Conservation (phyloP, 225 moss, liverwort and hornwort genomes). For the Lunularia cruciata region DNA sequence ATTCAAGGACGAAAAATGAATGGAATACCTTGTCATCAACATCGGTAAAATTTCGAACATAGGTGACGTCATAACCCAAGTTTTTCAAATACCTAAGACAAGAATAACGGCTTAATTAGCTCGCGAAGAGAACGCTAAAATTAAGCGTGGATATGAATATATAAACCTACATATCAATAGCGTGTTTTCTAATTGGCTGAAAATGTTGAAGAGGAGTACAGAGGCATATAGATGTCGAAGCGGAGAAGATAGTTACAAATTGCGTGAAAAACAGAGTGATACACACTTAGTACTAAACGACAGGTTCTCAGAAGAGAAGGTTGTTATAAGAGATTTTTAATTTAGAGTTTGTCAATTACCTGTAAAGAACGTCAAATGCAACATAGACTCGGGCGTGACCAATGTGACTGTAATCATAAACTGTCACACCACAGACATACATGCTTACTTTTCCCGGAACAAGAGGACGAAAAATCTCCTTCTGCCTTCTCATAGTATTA, state of each 20-base stretch:
- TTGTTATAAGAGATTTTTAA: not conserved
- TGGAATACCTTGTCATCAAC: conserved; percentile 87
- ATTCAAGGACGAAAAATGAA: not conserved
- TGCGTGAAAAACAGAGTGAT: no score
- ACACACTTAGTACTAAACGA: no score
- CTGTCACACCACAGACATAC: conserved; percentile 98
- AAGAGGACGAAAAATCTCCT: conserved; percentile 70
- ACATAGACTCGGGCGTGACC: conserved; percentile 98
- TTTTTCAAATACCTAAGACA: conserved; percentile 71
- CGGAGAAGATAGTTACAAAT: no score
- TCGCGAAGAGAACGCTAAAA: no score
- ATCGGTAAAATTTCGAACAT: conserved; percentile 96
- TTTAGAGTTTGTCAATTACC: conserved; percentile 32
- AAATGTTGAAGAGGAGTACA: no score
- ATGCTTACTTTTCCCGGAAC: conserved; percentile 92
- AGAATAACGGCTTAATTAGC: no score
- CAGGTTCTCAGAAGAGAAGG: not conserved
- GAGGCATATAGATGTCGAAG: no score
- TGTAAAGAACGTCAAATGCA: conserved; percentile 89
- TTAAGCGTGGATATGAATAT: no score
- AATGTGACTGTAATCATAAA: conserved; percentile 95
- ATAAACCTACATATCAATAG: no score
- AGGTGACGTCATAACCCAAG: conserved; percentile 80
- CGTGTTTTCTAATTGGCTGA: no score
- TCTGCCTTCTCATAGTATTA: conserved; percentile 90